phyloP scores from a whole-genome alignment of 306 rosid genomes.

The Citrullus mucosospermus region DNA sequence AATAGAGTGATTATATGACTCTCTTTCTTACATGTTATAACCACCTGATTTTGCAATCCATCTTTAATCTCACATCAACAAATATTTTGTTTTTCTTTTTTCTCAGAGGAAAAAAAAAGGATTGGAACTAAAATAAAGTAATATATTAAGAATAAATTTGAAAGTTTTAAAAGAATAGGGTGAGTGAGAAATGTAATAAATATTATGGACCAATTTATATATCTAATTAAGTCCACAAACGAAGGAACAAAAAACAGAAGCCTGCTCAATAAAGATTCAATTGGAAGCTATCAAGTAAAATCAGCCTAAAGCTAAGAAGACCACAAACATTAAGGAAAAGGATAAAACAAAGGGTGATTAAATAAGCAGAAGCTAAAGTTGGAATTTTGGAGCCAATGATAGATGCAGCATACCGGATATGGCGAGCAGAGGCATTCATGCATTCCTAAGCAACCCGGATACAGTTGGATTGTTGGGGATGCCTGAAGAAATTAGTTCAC shows the following conservation, averaged over 20 bases:
- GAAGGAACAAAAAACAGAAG: background rate
- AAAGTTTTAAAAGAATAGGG: background rate
- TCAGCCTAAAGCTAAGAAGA: conserved; percentile 1
- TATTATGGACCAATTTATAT: background rate
- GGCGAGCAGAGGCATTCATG: background rate
- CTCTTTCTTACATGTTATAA: too few relatives aligned
- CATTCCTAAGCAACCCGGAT: background rate
- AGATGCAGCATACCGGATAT: background rate
- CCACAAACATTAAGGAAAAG: background rate
- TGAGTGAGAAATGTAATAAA: background rate
- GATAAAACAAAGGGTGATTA: background rate
- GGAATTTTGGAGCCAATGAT: background rate
- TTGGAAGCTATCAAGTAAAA: background rate
- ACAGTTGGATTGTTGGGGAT: background rate
- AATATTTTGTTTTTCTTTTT: too few relatives aligned
- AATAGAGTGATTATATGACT: too few relatives aligned
- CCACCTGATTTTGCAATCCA: too few relatives aligned
- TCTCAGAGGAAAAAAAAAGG: too few relatives aligned
- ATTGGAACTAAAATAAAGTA: background rate
- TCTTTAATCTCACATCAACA: too few relatives aligned
- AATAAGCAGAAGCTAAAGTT: background rate
- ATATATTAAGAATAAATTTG: background rate
- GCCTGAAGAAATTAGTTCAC: background rate
- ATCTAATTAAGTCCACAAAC: background rate
- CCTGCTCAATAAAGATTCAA: background rate